Conservation (phyloP, 495 filamentous ascomycete genomes). For the Penicillium herquei region DNA sequence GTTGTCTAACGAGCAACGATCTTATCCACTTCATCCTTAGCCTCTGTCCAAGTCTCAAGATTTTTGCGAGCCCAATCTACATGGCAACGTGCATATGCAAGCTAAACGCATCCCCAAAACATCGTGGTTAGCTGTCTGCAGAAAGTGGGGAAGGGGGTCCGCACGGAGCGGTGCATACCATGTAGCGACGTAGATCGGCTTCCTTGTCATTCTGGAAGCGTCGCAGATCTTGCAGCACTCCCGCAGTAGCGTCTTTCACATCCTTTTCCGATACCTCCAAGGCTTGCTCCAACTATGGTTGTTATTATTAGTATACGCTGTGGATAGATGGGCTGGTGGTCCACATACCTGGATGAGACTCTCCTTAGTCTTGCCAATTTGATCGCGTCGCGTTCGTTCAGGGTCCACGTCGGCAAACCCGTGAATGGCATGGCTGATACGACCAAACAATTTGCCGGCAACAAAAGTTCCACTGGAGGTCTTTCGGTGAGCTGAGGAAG, state of each 20-base stretch:
- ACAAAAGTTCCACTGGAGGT: slow-evolving; percentile 75
- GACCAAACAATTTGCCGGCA: slow-evolving; percentile 90
- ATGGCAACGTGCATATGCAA: slow-evolving; percentile 90
- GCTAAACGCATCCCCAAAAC: slow-evolving; percentile 47
- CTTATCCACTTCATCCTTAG: slow-evolving; percentile 87
- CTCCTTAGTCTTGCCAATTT: slow-evolving; percentile 92
- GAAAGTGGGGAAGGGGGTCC: slow-evolving; percentile 1
- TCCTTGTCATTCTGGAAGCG: slow-evolving; percentile 94
- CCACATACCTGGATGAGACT: slow-evolving; percentile 55
- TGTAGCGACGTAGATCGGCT: slow-evolving; percentile 87
- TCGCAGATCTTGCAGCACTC: slow-evolving; percentile 83
- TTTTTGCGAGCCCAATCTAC: slow-evolving; percentile 99
- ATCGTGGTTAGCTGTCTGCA: slow-evolving; percentile 6
- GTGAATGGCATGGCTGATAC: slow-evolving; percentile 90
- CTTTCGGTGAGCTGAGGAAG: slow-evolving; percentile 61
- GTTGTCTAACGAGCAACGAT: slow-evolving; percentile 59
- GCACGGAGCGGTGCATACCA: slow-evolving; percentile 60
- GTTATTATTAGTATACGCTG: slow-evolving; percentile 6
- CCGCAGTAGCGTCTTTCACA: slow-evolving; percentile 83
- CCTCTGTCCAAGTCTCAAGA: slow-evolving; percentile 94
- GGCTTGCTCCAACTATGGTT: slow-evolving; percentile 84
- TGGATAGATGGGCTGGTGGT: neutral
- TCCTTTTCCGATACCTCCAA: slow-evolving; percentile 82
- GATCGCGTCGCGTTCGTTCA: slow-evolving; percentile 85
- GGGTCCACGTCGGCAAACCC: slow-evolving; percentile 96